Conservation (phyloP, 257 asterid species). For the Ocimum tenuiflorum region DNA sequence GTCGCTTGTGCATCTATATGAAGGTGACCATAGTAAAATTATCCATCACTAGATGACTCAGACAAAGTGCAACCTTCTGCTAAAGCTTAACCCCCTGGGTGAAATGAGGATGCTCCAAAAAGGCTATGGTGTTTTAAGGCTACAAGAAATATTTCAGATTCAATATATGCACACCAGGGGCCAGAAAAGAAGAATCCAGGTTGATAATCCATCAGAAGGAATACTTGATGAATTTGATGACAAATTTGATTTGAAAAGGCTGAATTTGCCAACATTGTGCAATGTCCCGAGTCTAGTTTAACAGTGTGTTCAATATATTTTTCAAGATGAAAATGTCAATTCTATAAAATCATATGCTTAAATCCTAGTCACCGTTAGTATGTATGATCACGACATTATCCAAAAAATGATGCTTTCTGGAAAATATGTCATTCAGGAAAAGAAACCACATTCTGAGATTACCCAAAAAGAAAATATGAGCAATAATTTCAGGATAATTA, state of each 20-base stretch:
- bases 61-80: neutral
- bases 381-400: neutral
- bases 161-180: neutral
- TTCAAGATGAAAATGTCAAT: neutral
- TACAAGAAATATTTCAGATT: neutral
- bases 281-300: neutral
- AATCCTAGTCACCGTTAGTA: neutral
- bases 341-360: neutral
- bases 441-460: neutral
- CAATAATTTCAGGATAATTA: neutral
- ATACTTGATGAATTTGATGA: neutral
- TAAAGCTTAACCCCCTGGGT: neutral
- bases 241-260: neutral
- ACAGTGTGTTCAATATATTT: neutral
- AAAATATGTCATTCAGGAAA: neutral
- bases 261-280: neutral
- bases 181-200: neutral
- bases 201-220: neutral
- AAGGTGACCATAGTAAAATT: neutral
- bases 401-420: neutral
- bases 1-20: neutral
- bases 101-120: neutral
- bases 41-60: neutral
- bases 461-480: neutral
- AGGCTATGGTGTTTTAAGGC: neutral